These are phyloP conservation scores for Sequoiadendron giganteum DNA, from an alignment of 75 land plant genomes.

Conservation along the genomic window DNA sequence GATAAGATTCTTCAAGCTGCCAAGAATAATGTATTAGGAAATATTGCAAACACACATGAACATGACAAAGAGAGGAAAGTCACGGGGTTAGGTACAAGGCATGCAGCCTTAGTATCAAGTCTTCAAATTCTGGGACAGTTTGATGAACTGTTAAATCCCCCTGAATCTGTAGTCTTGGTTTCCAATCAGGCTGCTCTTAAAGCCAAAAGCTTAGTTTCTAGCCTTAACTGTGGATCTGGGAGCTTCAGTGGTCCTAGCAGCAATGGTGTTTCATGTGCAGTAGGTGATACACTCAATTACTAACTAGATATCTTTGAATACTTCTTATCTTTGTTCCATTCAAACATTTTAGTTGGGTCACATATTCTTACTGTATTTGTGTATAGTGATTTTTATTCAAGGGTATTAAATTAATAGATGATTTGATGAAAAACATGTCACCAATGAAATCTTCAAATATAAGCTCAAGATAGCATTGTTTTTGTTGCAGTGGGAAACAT, in stretches of 20 bases:
- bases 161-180: constrained; percentile 53
- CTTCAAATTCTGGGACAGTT: constrained; percentile 78
- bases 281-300: constrained; percentile 20
- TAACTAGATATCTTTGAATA: background rate
- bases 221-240: constrained; percentile 41
- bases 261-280: constrained; percentile 52
- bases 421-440: background rate
- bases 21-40: constrained; percentile 24
- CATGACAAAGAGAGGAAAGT: constrained; percentile 42
- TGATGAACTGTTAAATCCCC: constrained; percentile 74
- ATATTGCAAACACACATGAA: constrained; percentile 10
- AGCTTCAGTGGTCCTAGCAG: constrained; percentile 36
- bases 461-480: background rate
- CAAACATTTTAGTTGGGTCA: background rate
- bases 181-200: constrained; percentile 87
- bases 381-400: background rate
- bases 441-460: background rate
- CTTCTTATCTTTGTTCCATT: background rate
- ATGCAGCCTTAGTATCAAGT: constrained; percentile 70
- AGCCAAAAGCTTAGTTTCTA: constrained; percentile 60
- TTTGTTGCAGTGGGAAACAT: constrained; percentile 77
- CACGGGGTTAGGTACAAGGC: constrained; percentile 49
- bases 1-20: constrained; percentile 27
- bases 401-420: background rate
- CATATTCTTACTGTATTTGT: background rate